These are phyloP conservation scores for Castanea crenata DNA, from an alignment of 306 rosid species.

Conservation along the genomic window DNA sequence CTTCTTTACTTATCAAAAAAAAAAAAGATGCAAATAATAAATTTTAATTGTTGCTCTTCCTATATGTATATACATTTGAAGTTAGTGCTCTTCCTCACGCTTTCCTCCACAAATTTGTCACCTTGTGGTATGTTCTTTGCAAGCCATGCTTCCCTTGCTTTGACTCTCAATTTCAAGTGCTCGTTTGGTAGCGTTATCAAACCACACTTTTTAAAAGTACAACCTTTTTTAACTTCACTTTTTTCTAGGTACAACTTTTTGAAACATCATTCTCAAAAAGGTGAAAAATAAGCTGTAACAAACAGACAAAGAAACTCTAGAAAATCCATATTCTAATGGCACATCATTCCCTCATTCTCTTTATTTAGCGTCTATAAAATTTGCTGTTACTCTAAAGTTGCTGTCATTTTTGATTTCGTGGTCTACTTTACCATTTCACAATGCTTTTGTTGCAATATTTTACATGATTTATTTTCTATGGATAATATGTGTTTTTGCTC, in stretches of 20 bases:
- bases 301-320: not conserved
- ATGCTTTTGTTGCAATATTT: not conserved
- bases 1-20: too few relatives aligned
- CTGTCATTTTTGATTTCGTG: constrained; percentile 3
- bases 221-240: too few relatives aligned
- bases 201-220: too few relatives aligned
- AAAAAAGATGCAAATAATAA: too few relatives aligned
- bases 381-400: not conserved
- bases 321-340: constrained; percentile 8
- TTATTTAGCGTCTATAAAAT: constrained; percentile 1
- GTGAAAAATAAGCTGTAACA: too few relatives aligned
- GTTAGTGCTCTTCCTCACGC: too few relatives aligned
- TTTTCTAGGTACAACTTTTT: too few relatives aligned
- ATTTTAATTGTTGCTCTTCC: too few relatives aligned
- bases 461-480: not conserved
- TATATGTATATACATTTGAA: too few relatives aligned
- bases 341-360: constrained; percentile 17
- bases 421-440: not conserved
- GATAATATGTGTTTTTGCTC: constrained; percentile 11
- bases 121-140: not conserved
- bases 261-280: too few relatives aligned
- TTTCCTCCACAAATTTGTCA: too few relatives aligned
- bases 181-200: too few relatives aligned
- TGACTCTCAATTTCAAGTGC: not conserved
- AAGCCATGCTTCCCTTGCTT: not conserved